A percentile compares a stretch with the other conserved stretches of the same genome.
These are phyloP conservation scores for Nematodospora anomalae DNA, from an alignment of 1,139 yeast species.

Conservation along the genomic window DNA sequence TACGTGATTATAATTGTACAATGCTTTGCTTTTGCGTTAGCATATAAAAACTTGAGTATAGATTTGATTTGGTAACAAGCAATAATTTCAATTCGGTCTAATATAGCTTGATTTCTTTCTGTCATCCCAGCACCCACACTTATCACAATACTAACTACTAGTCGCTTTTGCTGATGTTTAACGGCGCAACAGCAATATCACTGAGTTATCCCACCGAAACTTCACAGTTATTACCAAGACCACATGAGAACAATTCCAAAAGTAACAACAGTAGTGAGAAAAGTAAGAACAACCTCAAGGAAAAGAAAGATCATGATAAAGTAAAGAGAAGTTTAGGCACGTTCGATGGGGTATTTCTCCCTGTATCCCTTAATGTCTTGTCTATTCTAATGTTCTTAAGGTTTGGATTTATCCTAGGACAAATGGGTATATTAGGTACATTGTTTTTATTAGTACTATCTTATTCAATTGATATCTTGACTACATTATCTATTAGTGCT, in stretches of 20 bases:
- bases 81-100: too few relatives aligned
- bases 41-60: too few relatives aligned
- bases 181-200: slow-evolving; percentile 2
- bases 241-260: not conserved
- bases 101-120: too few relatives aligned
- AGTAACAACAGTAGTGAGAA: slow-evolving; percentile 1
- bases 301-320: slow-evolving; percentile 1
- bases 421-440: slow-evolving; percentile 70
- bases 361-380: slow-evolving; percentile 73
- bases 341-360: slow-evolving; percentile 74
- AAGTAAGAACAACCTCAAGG: slow-evolving; percentile 5
- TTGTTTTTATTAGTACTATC: slow-evolving; percentile 57
- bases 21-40: too few relatives aligned
- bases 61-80: too few relatives aligned
- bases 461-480: slow-evolving; percentile 63
- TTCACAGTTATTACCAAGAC: slow-evolving; percentile 10
- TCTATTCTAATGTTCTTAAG: slow-evolving; percentile 78
- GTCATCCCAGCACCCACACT: too few relatives aligned
- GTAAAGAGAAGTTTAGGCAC: slow-evolving; percentile 56
- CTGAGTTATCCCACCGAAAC: slow-evolving; percentile 11
- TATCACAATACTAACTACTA: not conserved
- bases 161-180: not conserved
- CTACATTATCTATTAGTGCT: slow-evolving; percentile 74
- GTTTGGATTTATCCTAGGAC: slow-evolving; percentile 78
- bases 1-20: too few relatives aligned